Percentiles rank a stretch among this genome's conserved stretches.
Evolutionary conservation across 257 asterid species (phyloP).

Genomic region (Jaltomata sinuosa): DNA sequence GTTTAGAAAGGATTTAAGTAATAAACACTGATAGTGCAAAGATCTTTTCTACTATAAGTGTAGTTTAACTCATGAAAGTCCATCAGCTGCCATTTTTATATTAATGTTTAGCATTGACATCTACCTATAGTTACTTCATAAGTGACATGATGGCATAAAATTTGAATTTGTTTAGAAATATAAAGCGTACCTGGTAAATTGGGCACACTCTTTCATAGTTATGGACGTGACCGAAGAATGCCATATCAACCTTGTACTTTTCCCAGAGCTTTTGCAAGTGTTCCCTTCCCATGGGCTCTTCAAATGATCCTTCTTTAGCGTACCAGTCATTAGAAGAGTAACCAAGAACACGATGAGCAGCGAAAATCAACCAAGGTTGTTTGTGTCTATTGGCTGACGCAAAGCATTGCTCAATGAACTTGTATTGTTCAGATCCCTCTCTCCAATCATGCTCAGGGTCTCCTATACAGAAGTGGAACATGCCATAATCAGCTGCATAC

Average conservation of each 20-base stretch:
- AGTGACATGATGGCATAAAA: too few species aligned
- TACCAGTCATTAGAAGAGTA: conserved; percentile 23
- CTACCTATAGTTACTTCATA: too few species aligned
- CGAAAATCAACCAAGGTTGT: conserved; percentile 29
- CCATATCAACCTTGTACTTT: background rate
- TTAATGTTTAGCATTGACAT: too few species aligned
- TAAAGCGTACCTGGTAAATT: background rate
- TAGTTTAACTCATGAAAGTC: too few species aligned
- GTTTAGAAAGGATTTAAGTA: too few species aligned
- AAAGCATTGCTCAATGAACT: conserved; percentile 22
- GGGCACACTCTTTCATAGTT: background rate
- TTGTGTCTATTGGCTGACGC: conserved; percentile 26
- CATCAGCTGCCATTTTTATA: too few species aligned
- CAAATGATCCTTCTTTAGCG: background rate
- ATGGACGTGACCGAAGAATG: background rate
- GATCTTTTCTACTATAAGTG: too few species aligned
- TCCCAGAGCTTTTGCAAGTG: background rate
- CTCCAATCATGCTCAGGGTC: conserved; percentile 41
- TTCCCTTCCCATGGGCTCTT: conserved; percentile 2
- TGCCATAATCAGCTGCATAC: conserved; percentile 36
- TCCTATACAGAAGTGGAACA: conserved; percentile 30
- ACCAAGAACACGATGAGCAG: conserved; percentile 17
- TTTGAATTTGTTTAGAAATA: background rate
- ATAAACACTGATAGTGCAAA: too few species aligned
- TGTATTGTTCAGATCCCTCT: conserved; percentile 31